Evolutionary conservation across 768 basidiomycete genomes (phyloP), one percentile per base, ranked within the genome.

Genomic region (Auricularia sp.): DNA sequence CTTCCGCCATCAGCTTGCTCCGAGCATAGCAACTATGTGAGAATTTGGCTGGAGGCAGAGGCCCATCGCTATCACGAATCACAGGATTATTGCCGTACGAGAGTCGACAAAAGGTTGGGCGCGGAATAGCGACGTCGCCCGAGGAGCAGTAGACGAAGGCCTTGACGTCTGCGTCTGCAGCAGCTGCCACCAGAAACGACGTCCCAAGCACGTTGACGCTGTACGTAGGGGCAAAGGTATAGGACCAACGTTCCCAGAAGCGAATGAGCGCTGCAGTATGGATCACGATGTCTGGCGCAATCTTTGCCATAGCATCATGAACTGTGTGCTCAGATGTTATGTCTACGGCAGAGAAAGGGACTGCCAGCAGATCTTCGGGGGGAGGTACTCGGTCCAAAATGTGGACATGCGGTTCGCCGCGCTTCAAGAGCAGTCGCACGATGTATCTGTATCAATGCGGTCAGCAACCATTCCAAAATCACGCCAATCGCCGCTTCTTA

Each of bases 341-440:
- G 65, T 77, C 76, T 39, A 77, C 72, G 4, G 74, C 65, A 18
- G 18, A 18, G 18, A 18, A 21, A 1, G 73, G 68, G 61, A 75
- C 63, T 2, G 71, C 68, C 3, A 67, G 62, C 34, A 75, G 35
- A 6, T 69, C 68, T 13, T 66, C 5, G 2, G 68, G 66, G 13
- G 74, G 75, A 4, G 74, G 74, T 37, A 67, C 68, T 18, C 76
- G 58, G 66, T 77, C 76, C 18, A 77, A 58, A 39, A 76, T 70
- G 36, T 74, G 69, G 42, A 76, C 73, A 47, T 71, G 71, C 1
- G 69, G 73, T 65, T 76, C 76, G 0, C 75, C 76, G 37, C 76
- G 72, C 35, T 75, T 69, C n/a, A 77, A 62, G 16, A 77, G 70
- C 3, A 77, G 65, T 18, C 72, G 72, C 34, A 75, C 71, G 35